Evolutionary conservation across 306 rosid genomes (phyloP).

Genomic region (Parietaria judaica): DNA sequence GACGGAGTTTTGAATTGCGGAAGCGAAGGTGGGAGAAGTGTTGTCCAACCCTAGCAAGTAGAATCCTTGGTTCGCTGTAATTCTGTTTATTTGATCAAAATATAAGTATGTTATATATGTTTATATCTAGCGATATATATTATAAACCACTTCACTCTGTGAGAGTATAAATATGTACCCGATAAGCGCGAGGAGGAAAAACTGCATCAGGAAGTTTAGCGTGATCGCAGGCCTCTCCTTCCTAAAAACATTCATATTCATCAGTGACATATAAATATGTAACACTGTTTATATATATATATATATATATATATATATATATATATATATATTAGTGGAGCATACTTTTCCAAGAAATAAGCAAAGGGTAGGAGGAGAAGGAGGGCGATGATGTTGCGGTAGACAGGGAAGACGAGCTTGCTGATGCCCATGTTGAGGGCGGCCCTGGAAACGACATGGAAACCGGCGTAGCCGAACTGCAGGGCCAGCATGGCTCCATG

Average conservation of each 20-base stretch:
- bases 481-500: conserved; percentile 94
- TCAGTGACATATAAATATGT: not conserved
- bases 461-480: conserved; percentile 96
- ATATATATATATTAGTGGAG: not conserved
- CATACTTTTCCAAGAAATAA: conserved; percentile 68
- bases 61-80: conserved; percentile 95
- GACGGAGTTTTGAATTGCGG: conserved; percentile 93
- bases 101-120: not conserved
- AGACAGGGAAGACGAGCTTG: conserved; percentile 89
- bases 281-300: not conserved
- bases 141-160: too few relatives aligned
- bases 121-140: too few relatives aligned
- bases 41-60: conserved; percentile 95
- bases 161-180: conserved; percentile 42
- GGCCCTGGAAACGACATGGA: conserved; percentile 88
- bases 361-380: conserved; percentile 88
- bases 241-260: conserved; percentile 27
- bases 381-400: conserved; percentile 78
- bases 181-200: conserved; percentile 80
- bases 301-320: not conserved
- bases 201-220: conserved; percentile 58
- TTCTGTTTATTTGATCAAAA: conserved; percentile 32
- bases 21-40: conserved; percentile 95
- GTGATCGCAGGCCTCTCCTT: conserved; percentile 83
- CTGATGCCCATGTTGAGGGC: conserved; percentile 98